These are phyloP conservation scores for Rhodotorula graminis DNA, from an alignment of 768 basidiomycete species.

Conservation along the genomic window DNA sequence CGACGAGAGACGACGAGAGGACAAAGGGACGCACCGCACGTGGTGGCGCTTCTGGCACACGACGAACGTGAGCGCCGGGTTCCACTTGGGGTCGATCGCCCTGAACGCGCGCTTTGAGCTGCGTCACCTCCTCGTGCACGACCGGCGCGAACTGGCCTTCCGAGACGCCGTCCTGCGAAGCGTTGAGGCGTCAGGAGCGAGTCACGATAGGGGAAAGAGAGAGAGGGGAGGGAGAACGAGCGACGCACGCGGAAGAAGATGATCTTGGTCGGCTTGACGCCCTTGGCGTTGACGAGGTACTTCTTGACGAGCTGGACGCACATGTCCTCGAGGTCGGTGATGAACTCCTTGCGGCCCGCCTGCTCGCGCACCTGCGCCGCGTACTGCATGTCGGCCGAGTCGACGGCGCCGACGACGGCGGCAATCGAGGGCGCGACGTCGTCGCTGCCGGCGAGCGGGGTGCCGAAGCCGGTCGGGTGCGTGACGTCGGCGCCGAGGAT, in stretches of 20 bases:
- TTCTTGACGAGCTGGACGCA: neutral
- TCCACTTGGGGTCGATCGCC: slow-evolving; percentile 21
- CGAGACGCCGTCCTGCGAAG: slow-evolving; percentile 19
- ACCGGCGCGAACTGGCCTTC: slow-evolving; percentile 31
- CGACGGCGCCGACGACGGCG: slow-evolving; percentile 18
- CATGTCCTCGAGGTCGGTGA: slow-evolving; percentile 29
- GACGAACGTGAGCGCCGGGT: slow-evolving; percentile 33
- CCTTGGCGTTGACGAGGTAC: slow-evolving; percentile 5
- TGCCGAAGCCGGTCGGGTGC: slow-evolving; percentile 26
- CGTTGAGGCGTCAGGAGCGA: neutral
- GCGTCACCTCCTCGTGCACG: slow-evolving; percentile 23
- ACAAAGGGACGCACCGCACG: neutral
- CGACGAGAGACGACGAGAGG: no score
- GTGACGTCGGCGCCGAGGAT: slow-evolving; percentile 33
- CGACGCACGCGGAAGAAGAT: slow-evolving; percentile 13
- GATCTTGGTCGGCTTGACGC: slow-evolving; percentile 13
- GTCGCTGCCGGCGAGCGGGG: slow-evolving; percentile 6
- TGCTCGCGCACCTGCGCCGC: slow-evolving; percentile 34
- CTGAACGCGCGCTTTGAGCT: slow-evolving; percentile 30
- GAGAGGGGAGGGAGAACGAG: neutral
- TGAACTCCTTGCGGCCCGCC: slow-evolving; percentile 21
- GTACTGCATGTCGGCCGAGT: slow-evolving; percentile 4
- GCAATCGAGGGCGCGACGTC: slow-evolving; percentile 32
- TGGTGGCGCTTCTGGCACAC: slow-evolving; percentile 37
- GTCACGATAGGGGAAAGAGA: neutral